Conservation (phyloP, 1,284 basidiomycete genomes). For the Ganoderma leucocontextum region DNA sequence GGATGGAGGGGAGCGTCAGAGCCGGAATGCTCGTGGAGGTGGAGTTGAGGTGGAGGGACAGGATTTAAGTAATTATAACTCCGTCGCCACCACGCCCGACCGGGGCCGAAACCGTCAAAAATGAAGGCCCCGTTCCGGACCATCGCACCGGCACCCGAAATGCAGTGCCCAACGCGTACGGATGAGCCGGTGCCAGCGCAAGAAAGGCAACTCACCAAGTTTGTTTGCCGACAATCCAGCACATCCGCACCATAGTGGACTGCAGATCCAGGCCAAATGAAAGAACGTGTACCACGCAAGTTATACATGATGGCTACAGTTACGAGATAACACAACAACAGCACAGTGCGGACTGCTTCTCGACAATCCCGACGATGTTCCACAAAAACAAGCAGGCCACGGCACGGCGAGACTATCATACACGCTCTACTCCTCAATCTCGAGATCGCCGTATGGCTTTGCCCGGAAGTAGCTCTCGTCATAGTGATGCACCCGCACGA, state of each 20-base stretch:
- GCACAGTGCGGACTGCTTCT: constrained; percentile 3
- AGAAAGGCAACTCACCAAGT: constrained; percentile 25
- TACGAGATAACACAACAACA: constrained; percentile 10
- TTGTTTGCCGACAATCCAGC: constrained; percentile 20
- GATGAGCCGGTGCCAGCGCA: constrained; percentile 12
- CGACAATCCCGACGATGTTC: constrained; percentile 19
- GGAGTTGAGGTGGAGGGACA: background rate
- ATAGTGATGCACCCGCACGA: constrained; percentile 91
- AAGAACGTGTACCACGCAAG: constrained; percentile 28
- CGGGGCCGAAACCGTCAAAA: constrained; percentile 13
- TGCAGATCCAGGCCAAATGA: constrained; percentile 17
- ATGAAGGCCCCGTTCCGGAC: constrained; percentile 14
- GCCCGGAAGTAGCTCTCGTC: constrained; percentile 92
- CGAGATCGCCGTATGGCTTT: constrained; percentile 89
- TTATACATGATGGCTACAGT: constrained; percentile 18
- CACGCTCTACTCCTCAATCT: constrained; percentile 63
- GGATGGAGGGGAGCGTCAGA: background rate
- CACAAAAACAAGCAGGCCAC: constrained; percentile 11
- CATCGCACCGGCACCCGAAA: constrained; percentile 6
- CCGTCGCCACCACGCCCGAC: background rate
- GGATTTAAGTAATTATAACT: constrained; percentile 4
- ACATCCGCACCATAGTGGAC: background rate
- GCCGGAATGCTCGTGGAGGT: background rate
- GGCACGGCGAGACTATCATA: constrained; percentile 18
- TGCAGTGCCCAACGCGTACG: constrained; percentile 1